Evolutionary conservation across 805 yeast species (phyloP).

Genomic region (Myxozyma udenii): DNA sequence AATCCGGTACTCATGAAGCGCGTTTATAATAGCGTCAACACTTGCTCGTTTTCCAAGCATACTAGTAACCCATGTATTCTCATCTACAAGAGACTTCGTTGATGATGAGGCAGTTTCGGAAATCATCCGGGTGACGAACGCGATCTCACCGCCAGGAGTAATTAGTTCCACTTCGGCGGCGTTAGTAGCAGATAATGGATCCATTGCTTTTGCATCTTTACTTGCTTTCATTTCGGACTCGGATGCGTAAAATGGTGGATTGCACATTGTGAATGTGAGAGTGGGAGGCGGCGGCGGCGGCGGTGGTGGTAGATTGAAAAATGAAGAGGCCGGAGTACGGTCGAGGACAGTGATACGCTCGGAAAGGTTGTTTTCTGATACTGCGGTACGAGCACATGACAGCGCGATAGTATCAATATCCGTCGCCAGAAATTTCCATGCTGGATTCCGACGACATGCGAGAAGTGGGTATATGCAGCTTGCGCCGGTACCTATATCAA

Average conservation of each 20-base stretch:
- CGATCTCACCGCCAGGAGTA: constrained; percentile 48
- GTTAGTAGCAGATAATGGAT: constrained; percentile 32
- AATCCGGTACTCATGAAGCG: constrained; percentile 9
- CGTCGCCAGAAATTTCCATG: constrained; percentile 42
- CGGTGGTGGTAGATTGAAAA: constrained; percentile 13
- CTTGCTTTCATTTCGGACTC: constrained; percentile 37
- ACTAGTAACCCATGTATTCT: constrained; percentile 43
- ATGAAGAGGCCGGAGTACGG: constrained; percentile 25
- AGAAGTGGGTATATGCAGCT: constrained; percentile 49
- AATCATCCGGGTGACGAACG: constrained; percentile 42
- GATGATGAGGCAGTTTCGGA: constrained; percentile 34
- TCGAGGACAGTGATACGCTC: constrained; percentile 27
- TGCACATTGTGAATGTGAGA: constrained; percentile 45
- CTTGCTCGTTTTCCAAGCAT: constrained; percentile 38
- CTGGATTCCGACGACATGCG: constrained; percentile 33
- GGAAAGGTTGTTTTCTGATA: constrained; percentile 36
- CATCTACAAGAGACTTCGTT: background rate
- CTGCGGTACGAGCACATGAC: constrained; percentile 34
- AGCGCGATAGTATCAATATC: constrained; percentile 45
- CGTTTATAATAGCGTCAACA: constrained; percentile 9
- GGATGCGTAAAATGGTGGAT: constrained; percentile 52
- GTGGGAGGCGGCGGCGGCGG: background rate
- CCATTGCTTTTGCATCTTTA: constrained; percentile 32
- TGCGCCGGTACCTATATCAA: constrained; percentile 47
- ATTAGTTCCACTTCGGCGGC: constrained; percentile 44